Evolutionary conservation across 352 stramenopile genomes (phyloP).

Genomic region (Globisporangium okanoganense): DNA sequence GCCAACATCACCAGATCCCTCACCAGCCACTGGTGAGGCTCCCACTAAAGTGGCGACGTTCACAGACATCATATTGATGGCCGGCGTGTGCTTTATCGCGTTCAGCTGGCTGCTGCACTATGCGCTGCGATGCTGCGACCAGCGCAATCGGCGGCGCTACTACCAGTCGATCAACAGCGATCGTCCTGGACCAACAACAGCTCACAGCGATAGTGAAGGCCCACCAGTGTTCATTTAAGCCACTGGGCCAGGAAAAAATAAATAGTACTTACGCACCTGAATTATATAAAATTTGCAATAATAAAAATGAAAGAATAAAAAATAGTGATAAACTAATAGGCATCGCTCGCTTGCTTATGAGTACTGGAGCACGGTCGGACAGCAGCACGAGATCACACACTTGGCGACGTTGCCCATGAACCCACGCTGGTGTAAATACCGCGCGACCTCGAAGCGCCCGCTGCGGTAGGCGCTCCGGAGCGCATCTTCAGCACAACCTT

Average conservation of each 20-base stretch:
- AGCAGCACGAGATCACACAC: slow-evolving; percentile 14
- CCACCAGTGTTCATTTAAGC: neutral
- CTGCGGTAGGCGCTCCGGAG: slow-evolving; percentile 1
- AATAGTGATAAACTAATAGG: too few species aligned
- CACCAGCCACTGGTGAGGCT: too few species aligned
- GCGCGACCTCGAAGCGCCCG: slow-evolving; percentile 12
- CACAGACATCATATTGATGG: neutral
- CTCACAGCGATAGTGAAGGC: neutral
- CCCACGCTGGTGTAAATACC: slow-evolving; percentile 9
- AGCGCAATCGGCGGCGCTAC: neutral
- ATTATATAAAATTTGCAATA: too few species aligned
- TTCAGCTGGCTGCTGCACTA: slow-evolving; percentile 4
- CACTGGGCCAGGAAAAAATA: neutral
- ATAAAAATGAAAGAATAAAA: too few species aligned
- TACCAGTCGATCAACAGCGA: neutral
- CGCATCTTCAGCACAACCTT: slow-evolving; percentile 12
- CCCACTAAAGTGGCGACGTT: neutral
- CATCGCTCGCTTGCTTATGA: too few species aligned
- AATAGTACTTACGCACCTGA: too few species aligned
- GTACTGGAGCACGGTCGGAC: slow-evolving; percentile 4
- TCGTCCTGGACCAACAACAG: neutral
- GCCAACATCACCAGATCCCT: neutral
- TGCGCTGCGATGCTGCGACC: slow-evolving; percentile 6
- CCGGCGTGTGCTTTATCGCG: neutral
- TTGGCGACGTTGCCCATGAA: slow-evolving; percentile 16